Percentiles rank a stretch among this genome's conserved stretches.
Evolutionary conservation across 75 land plant genomes (phyloP).

Genomic region (Ceratopteris richardii): DNA sequence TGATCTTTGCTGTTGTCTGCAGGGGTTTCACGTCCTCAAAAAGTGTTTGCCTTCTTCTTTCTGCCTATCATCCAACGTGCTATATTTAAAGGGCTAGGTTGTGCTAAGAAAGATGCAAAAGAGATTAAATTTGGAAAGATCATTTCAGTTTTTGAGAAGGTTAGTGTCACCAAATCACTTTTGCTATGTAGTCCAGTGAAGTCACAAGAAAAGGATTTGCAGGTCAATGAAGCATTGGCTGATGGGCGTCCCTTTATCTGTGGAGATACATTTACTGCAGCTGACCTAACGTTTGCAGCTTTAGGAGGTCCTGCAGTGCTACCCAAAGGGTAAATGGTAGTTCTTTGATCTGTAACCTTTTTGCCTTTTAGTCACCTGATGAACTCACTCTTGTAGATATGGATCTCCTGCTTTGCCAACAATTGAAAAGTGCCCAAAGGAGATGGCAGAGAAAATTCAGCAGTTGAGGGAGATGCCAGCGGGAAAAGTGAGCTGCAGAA

Average conservation of each 20-base stretch:
- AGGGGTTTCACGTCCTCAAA: conserved; percentile 12
- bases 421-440: conserved; percentile 18
- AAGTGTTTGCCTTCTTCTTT: conserved; percentile 10
- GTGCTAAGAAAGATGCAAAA: conserved; percentile 16
- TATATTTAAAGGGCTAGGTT: conserved; percentile 6
- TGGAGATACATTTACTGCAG: conserved; percentile 35
- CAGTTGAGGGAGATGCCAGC: conserved; percentile 23
- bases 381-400: conserved; percentile 12
- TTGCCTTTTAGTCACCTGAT: conserved; percentile 1
- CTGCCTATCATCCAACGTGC: conserved; percentile 16
- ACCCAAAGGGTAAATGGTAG: conserved; percentile 20
- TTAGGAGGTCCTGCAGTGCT: conserved; percentile 27
- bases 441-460: conserved; percentile 16
- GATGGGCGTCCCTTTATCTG: conserved; percentile 41
- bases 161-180: background rate
- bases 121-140: conserved; percentile 17
- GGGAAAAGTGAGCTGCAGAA: conserved; percentile 27
- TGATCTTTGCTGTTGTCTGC: background rate
- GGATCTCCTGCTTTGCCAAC: conserved; percentile 15
- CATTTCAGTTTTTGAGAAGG: conserved; percentile 24
- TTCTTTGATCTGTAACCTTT: no score
- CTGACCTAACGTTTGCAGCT: conserved; percentile 39
- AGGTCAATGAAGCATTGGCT: conserved; percentile 30
- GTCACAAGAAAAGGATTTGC: no score
- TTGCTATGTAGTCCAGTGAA: background rate